A percentile compares a stretch with the other conserved stretches of the same genome.
These are phyloP conservation scores for Fusarium coffeatum DNA, from an alignment of 2,329 filamentous ascomycete species.

Conservation along the genomic window DNA sequence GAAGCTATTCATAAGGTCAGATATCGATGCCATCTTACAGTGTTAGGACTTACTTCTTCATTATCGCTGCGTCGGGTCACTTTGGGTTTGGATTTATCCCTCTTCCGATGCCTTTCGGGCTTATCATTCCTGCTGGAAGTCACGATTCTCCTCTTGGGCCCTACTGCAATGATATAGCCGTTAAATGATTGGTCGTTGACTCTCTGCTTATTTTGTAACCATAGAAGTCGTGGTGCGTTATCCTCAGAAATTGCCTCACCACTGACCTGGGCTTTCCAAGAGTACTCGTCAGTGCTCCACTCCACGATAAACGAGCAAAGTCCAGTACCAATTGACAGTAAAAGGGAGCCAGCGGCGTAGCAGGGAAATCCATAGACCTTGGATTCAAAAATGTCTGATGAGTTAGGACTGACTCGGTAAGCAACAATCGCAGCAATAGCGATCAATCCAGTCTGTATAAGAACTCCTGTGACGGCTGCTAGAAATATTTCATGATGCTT, in stretches of 20 bases:
- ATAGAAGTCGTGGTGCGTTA: not conserved
- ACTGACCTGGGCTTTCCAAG: not conserved
- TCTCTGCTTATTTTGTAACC: not conserved
- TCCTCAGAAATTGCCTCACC: accelerated
- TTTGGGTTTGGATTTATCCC: no score
- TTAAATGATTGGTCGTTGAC: not conserved
- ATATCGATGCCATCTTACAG: not conserved
- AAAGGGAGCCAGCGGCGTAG: not conserved
- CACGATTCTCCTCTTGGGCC: accelerated
- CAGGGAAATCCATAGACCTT: not conserved
- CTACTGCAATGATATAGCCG: not conserved
- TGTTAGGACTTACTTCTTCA: no score
- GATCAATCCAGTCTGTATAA: not conserved
- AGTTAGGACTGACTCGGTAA: accelerated
- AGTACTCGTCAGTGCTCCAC: not conserved
- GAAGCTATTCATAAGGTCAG: no score
- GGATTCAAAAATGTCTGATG: accelerated
- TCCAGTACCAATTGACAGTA: not conserved
- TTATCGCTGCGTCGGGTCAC: no score
- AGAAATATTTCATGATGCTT: no score
- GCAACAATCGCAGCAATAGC: accelerated
- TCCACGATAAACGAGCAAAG: not conserved
- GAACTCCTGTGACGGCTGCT: not conserved
- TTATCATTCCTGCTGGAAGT: not conserved
- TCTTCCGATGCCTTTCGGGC: not conserved